Base-by-base conservation (phyloP, 1,284 basidiomycete genomes). In the Amylostereum areolatum region DNA sequence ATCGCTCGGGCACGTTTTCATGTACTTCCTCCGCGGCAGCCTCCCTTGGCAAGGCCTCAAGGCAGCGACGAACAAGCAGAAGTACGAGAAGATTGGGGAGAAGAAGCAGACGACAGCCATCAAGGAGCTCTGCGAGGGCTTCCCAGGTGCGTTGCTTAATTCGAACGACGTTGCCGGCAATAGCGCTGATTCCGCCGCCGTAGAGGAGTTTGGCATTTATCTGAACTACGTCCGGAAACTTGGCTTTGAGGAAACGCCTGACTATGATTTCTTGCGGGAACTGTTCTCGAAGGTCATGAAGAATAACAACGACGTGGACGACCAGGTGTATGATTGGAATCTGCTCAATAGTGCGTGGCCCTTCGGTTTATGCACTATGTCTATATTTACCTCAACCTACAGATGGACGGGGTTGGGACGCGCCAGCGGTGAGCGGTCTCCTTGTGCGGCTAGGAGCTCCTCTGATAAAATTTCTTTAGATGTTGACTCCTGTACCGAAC, bases 41-140 rank as follows among this genome's bases (percentile, higher is more conserved):
- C 68, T 97, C 45, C 94, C 94, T 29, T 97, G 93, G 94, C 94
- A 97, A 66, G 94, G 94, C 47, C 81, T 97, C 57, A 97, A 96
- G 71, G 94, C 92, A 36, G 92, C 92, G 24, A 97, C 92, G 52
- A 96, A 97, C 75, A 97, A 97, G 76, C 92, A 96, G 72, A 97
- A 97, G 76, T 97, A 97, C 72, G 94, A 97, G 74, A 97, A 96
- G 76, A 97, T 97, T 65, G 93, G 93, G 54, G 94, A 97, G 75
- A 97, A 97, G 83, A 97, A 97, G 76, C 93, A 97, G 75, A 90
- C 87, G 44, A 97, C 94, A 18, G 87, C 90, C 9, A 96, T 97
- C 67, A 93, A 92, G 67, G 93, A 97, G 66, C 75, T 97, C 12
- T 92, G 88, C 59, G 93, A 97, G 57, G 89, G 90, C 40, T 94